Evolutionary conservation across 116 monocot species (phyloP).

Genomic region (Phalaenopsis hybrid): DNA sequence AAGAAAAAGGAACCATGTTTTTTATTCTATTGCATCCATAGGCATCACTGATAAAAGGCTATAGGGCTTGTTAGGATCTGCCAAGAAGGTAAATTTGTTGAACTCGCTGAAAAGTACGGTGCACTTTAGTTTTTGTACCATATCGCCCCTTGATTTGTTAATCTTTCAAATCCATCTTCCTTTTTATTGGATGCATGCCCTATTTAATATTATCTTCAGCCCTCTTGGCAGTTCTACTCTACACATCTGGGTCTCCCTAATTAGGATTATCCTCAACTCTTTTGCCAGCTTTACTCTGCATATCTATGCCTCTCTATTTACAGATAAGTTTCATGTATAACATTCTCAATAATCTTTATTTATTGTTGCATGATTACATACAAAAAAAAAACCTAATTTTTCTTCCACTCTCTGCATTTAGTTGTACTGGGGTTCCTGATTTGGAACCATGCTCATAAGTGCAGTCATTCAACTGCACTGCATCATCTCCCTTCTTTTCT

Average conservation of each 20-base stretch:
- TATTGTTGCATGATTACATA: background rate
- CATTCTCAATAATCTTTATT: background rate
- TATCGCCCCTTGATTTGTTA: background rate
- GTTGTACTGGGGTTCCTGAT: background rate
- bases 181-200: background rate
- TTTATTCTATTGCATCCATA: background rate
- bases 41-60: background rate
- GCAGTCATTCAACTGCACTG: background rate
- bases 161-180: background rate
- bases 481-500: background rate
- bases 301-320: background rate
- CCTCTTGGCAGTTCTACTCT: background rate
- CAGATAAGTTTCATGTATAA: too few relatives aligned
- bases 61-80: background rate
- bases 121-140: background rate
- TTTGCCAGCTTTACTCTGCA: background rate
- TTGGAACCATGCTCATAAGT: background rate
- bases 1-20: background rate
- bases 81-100: background rate
- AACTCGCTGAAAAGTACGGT: background rate
- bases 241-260: background rate
- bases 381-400: background rate
- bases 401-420: background rate
- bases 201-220: background rate
- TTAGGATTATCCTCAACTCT: background rate